Percentiles rank a stretch among this genome's conserved stretches.
These are phyloP conservation scores for Globisporangium lucens DNA, from an alignment of 352 stramenopile species.

Conservation along the genomic window DNA sequence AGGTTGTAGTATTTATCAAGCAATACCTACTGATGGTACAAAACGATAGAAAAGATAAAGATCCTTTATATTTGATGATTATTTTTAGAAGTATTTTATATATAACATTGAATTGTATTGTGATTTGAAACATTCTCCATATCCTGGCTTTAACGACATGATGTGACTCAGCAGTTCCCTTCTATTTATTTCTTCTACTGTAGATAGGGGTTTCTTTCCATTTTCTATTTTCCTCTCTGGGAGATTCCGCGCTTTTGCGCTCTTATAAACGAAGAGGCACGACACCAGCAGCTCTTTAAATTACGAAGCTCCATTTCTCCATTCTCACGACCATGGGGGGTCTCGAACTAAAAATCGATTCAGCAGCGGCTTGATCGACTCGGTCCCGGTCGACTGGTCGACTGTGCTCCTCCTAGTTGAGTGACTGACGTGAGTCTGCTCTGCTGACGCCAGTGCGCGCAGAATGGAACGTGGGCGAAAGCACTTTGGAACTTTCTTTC, in stretches of 20 bases:
- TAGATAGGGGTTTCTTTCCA: not conserved
- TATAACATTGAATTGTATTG: not conserved
- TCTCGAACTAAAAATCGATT: not conserved
- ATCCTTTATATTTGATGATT: not conserved
- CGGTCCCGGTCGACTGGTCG: not conserved
- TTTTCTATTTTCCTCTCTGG: not conserved
- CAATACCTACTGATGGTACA: not conserved
- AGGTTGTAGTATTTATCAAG: not conserved
- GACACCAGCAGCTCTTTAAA: not conserved
- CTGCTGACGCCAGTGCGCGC: not conserved
- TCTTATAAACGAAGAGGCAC: not conserved
- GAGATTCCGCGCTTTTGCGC: not conserved
- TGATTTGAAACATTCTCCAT: too few relatives aligned
- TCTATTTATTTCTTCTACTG: not conserved
- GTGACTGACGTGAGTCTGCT: not conserved
- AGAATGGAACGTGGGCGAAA: not conserved
- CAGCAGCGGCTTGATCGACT: not conserved
- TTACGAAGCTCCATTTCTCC: not conserved
- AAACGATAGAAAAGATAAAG: not conserved
- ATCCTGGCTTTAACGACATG: not conserved
- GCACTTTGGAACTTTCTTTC: not conserved
- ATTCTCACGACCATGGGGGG: not conserved
- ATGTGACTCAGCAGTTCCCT: not conserved
- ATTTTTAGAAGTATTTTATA: not conserved
- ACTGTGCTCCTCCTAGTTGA: not conserved